phyloP scores from a whole-genome alignment of 2,329 filamentous ascomycete genomes.

The Cladosporium velox region DNA sequence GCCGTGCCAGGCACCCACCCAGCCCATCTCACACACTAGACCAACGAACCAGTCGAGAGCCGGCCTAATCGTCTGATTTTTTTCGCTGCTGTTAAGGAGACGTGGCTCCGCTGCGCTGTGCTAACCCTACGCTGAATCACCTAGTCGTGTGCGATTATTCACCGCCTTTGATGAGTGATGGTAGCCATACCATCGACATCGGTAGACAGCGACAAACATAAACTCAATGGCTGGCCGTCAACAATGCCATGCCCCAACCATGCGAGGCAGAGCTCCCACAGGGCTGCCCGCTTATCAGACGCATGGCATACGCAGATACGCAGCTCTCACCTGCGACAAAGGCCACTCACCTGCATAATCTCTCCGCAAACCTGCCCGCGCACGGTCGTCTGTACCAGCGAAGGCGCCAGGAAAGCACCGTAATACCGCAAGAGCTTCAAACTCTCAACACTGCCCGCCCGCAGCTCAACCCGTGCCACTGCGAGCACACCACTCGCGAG shows the following conservation, averaged over 20 bases:
- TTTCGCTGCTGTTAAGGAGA: slow-evolving; percentile 1
- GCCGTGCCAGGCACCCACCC: background rate
- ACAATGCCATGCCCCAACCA: slow-evolving; percentile 12
- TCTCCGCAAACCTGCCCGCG: slow-evolving; percentile 1
- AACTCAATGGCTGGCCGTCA: background rate
- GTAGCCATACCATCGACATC: background rate
- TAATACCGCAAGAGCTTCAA: background rate
- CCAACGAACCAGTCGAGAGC: slow-evolving; percentile 11
- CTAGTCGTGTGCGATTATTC: background rate
- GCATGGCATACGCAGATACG: slow-evolving; percentile 13
- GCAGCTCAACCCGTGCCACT: slow-evolving; percentile 9
- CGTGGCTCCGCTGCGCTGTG: slow-evolving; percentile 4
- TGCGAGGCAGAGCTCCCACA: background rate
- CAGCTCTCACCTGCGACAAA: background rate
- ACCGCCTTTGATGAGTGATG: background rate
- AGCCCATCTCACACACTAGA: slow-evolving; percentile 1
- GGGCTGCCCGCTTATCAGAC: slow-evolving; percentile 11
- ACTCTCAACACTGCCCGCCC: slow-evolving; percentile 9
- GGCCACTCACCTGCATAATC: slow-evolving; percentile 13
- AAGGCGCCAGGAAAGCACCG: background rate
- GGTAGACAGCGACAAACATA: background rate
- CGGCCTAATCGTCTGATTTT: slow-evolving; percentile 14
- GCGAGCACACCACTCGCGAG: slow-evolving; percentile 1
- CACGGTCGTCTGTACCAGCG: slow-evolving; percentile 7
- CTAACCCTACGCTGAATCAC: background rate